Evolutionary conservation across 805 yeast genomes (phyloP), one percentile per base, ranked within the genome.

Genomic region (Saccharomycopsis olivae): DNA sequence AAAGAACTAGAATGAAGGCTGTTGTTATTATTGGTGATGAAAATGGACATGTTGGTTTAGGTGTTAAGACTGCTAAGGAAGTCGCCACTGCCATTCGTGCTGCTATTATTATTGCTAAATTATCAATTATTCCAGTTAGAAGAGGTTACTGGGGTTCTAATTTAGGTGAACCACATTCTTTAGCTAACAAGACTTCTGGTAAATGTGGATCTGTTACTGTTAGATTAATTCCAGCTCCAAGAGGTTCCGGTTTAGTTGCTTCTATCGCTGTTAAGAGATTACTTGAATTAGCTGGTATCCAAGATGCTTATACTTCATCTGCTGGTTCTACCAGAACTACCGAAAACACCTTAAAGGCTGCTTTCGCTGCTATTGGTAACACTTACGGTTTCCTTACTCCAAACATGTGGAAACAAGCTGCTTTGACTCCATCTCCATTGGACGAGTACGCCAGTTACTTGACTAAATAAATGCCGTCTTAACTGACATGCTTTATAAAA

Each of bases 91-190:
- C 98, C 67, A 92, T 92, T 77, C 87, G 95, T 75, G 96, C 97
- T 61, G 98, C 97, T 61, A 89, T 92, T 75, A 78, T 87, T 78
- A 87, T 92, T 66, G 98, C 98, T 69, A 92, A 92, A 79, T 80
- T 92, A 65, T 82, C 96, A 57, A 82, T 92, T 71, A 87, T 92
- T 68, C 98, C 98, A 67, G 89, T 92, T 76, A 89, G 98, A 82
- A 87, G 98, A 81, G 98, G 98, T 78, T 92, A 92, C 92, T 92
- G 98, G 98, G 98, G 98, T 74, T 72, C 95, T 69, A 86, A 87
- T 79, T 84, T 92, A 71, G 98, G 98, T 81, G 82, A 84, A 71
- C 98, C 98, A 65, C 98, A 92, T 83, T 84, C 98, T 56, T 81
- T 89, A 65, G 89, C 96, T 62, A 71, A 80, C 73, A 92, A 92